Conservation (phyloP, 345 rosid species). For the Anacardium occidentale region DNA sequence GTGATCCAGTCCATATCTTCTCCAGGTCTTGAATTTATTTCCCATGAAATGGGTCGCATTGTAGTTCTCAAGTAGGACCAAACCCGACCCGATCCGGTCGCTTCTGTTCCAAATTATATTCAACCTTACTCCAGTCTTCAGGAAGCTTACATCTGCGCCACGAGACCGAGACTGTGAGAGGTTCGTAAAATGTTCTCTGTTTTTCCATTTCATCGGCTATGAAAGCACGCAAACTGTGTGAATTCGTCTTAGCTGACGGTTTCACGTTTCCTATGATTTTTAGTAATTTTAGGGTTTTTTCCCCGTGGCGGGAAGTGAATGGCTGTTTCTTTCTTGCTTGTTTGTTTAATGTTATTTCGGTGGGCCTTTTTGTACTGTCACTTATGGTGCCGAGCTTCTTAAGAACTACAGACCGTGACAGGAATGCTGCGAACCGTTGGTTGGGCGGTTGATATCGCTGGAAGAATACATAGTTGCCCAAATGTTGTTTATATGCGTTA, state of each 20-base stretch:
- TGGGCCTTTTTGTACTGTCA: too few species aligned
- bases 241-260: too few species aligned
- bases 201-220: too few species aligned
- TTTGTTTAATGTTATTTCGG: too few species aligned
- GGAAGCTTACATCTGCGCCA: not conserved
- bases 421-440: too few species aligned
- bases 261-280: too few species aligned
- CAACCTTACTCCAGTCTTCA: not conserved
- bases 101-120: not conserved
- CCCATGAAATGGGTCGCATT: not conserved
- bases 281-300: constrained; percentile 3
- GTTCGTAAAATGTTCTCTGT: not conserved
- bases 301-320: too few species aligned
- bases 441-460: too few species aligned
- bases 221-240: not conserved
- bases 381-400: too few species aligned
- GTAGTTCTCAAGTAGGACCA: not conserved
- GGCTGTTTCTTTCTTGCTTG: too few species aligned
- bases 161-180: not conserved
- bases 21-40: not conserved
- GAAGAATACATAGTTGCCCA: too few species aligned
- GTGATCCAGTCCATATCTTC: not conserved
- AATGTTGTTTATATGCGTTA: not conserved
- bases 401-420: too few species aligned
- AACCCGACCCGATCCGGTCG: not conserved